Base-by-base conservation (phyloP, 176 grass and related monocot species). In the Eleusine coracana region DNA sequence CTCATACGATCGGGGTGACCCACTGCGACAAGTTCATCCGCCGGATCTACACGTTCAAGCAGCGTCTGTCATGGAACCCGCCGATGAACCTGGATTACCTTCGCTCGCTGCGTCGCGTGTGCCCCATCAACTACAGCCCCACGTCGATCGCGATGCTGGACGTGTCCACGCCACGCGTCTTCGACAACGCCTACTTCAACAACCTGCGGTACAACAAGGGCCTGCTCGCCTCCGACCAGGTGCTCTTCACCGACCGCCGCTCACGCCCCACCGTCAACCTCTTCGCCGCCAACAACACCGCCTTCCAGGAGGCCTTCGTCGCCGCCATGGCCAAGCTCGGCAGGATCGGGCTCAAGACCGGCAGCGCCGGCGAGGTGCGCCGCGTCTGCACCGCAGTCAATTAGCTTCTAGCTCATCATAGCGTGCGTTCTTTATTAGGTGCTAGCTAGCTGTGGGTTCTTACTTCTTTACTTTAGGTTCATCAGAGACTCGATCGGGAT, bases 1-100 rank as follows among this genome's bases (percentile, higher is more conserved):
- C 90, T 21, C 93, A 95, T 62, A 95, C 93, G 27, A 95, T 95
- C 66, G 93, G 93, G 2, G 87, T 92, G 69, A 90, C 93, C 7
- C 93, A 95, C 78, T 95, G 93, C 69, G 93, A 92, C 87, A 95
- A 95, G 85, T 92, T 95, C 78, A 31, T 95, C 48, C 90, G 93
- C 0, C 93, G 93, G 18, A 95, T 95, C 82, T 95, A 95, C 85
- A 86, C 78, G 41, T 95, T 95, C 82, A 95, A 86, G 85, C 84
- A 92, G 70, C 82, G 74, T 7, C 71, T 85, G 20, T 4, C 71
- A 3, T 90, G 75, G 87, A 95, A 90, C 87, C 93, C 93, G 14
- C 93, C 93, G 73, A 95, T 95, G 88, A 88, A 95, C 88, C 82
- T 95, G 2, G 80, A 84, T 2, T 95, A 84, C 70, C 48, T 95